Evolutionary conservation across 2,329 filamentous ascomycete species (phyloP), one percentile per base, ranked within the genome.

Genomic region (Aspergillus brunneoviolaceus): DNA sequence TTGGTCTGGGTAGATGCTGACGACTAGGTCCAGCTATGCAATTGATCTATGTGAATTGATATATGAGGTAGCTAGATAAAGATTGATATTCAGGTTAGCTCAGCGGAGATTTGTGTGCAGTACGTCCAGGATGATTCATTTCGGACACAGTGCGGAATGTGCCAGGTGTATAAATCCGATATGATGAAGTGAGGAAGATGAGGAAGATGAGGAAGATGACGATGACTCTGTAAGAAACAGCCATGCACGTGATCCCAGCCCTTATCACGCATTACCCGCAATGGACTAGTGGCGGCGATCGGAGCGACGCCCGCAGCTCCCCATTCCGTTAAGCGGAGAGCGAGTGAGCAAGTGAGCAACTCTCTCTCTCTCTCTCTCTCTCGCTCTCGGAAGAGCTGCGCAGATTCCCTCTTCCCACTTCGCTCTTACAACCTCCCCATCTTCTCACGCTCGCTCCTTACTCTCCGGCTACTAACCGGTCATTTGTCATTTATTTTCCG

Each of bases 1-100:
- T 61, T 76, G 61, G 68, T 80, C 14, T 79, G 77, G 77, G 74
- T 79, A 57, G 77, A 79, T 67, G 73, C 73, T 48, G 73, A 77
- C 25, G 72, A 75, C 60, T 75, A 69, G 60, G 62, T 23, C 7
- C 19, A 12, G 10, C 33, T 12, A 16, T 35, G 35, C 42, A 35
- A 51, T 33, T 31, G 4, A 11, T 33, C 49, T 33, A 25, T 31
- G n/a, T 19, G 23, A 23, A 35, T 35, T 35, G 25, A 29, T 35
- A 39, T 42, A 39, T 48, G 9, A 25, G n/a, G 31, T 35, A 29
- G 14, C 21, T 54, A 14, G 39, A 35, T n/a, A 33, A 27, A 29
- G 27, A 29, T 29, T 29, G 27, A 31, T n/a, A 56, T 29, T 35
- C 29, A 60, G 39, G 39, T 45, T 45, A 7, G n/a, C 39, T 19